Percentiles rank a stretch among this genome's conserved stretches.
Evolutionary conservation across 2,329 filamentous ascomycete species (phyloP).

Genomic region (Macroventuria anomochaeta): DNA sequence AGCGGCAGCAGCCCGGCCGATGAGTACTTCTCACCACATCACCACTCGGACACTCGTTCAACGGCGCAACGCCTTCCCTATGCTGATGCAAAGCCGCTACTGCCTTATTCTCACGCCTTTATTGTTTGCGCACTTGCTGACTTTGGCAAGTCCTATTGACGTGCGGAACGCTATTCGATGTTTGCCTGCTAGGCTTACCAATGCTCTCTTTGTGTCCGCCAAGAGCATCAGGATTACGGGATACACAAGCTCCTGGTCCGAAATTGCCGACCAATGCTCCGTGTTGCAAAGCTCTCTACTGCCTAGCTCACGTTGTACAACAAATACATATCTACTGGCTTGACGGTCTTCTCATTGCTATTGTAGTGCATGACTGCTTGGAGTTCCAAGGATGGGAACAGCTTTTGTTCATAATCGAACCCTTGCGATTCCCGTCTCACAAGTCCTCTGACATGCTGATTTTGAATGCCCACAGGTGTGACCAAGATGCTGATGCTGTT

Average conservation of each 20-base stretch:
- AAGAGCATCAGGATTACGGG: slow-evolving; percentile 21
- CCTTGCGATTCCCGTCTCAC: not conserved
- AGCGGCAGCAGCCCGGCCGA: not conserved
- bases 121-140: slow-evolving; percentile 19
- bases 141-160: slow-evolving; percentile 22
- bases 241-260: slow-evolving; percentile 26
- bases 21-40: slow-evolving; percentile 5
- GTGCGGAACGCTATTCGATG: slow-evolving; percentile 15
- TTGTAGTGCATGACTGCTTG: not conserved
- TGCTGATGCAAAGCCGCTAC: slow-evolving; percentile 9
- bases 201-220: slow-evolving; percentile 22
- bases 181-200: slow-evolving; percentile 27
- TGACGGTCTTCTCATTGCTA: not conserved
- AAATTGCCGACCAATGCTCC: slow-evolving; percentile 20
- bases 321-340: slow-evolving; percentile 7
- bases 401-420: too few relatives aligned
- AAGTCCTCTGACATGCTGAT: slow-evolving; percentile 2
- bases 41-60: slow-evolving; percentile 5
- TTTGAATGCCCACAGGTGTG: not conserved
- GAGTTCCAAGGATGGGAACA: not conserved
- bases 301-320: slow-evolving; percentile 9
- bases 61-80: slow-evolving; percentile 2
- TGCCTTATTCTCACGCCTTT: slow-evolving; percentile 17
- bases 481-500: slow-evolving; percentile 9
- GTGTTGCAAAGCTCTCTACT: slow-evolving; percentile 7